phyloP scores from a whole-genome alignment of 2,329 filamentous ascomycete species.

The Fusarium avenaceum region DNA sequence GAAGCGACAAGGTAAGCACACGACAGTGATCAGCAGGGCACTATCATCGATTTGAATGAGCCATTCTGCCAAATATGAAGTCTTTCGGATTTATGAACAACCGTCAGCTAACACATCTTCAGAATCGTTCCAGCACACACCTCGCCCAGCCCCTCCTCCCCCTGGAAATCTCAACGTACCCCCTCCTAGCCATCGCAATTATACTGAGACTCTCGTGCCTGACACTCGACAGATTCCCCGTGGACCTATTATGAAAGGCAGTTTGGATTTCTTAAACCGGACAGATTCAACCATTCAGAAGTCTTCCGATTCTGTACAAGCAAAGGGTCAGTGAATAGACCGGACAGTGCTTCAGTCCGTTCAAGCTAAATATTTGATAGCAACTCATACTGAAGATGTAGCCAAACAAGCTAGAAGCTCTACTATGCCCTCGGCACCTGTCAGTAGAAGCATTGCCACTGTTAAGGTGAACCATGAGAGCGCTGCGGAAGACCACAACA shows the following conservation, averaged over 20 bases:
- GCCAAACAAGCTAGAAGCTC: neutral
- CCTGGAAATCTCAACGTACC: slow-evolving; percentile 9
- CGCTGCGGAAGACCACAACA: neutral
- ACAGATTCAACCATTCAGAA: slow-evolving; percentile 15
- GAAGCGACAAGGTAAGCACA: slow-evolving; percentile 29
- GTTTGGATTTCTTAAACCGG: slow-evolving; percentile 45
- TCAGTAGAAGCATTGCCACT: neutral
- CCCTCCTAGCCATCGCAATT: slow-evolving; percentile 40
- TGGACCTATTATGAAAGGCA: slow-evolving; percentile 38
- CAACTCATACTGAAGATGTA: neutral
- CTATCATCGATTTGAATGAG: neutral
- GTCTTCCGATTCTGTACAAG: neutral
- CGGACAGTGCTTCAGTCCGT: neutral
- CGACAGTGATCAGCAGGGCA: neutral
- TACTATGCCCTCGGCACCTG: neutral
- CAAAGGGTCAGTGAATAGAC: slow-evolving; percentile 19
- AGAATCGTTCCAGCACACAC: slow-evolving; percentile 15
- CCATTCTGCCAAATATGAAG: neutral
- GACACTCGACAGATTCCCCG: slow-evolving; percentile 17
- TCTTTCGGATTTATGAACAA: neutral
- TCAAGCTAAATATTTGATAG: slow-evolving; percentile 19
- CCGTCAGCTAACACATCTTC: slow-evolving; percentile 4
- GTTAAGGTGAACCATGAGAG: neutral
- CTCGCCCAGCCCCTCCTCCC: slow-evolving; percentile 8
- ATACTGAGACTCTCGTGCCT: slow-evolving; percentile 25